Conservation (phyloP, 2,329 filamentous ascomycete species). For the Alternaria consortialis region DNA sequence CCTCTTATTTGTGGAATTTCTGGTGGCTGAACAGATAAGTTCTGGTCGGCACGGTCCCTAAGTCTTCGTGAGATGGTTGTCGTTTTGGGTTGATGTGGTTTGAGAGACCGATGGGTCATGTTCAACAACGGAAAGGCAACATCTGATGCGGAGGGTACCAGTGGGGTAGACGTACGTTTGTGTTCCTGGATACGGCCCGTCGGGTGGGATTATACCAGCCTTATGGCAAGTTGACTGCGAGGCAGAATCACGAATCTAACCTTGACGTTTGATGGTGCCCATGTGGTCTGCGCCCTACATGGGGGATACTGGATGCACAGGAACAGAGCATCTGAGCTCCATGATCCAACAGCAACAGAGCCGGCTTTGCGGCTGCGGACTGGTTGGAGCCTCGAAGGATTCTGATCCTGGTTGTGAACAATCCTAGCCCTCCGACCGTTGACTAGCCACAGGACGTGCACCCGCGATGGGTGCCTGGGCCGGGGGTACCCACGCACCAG, state of each 20-base stretch:
- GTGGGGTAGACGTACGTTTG: constrained; percentile 50
- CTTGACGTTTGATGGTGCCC: constrained; percentile 32
- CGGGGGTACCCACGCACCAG: constrained; percentile 37
- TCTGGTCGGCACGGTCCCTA: constrained; percentile 43
- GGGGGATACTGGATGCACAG: constrained; percentile 46
- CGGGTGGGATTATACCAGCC: constrained; percentile 41
- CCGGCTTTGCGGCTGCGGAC: constrained; percentile 49
- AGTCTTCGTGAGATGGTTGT: constrained; percentile 48
- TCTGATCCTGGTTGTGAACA: constrained; percentile 39
- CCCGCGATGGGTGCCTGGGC: constrained; percentile 37
- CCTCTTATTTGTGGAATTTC: constrained; percentile 42
- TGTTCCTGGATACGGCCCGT: constrained; percentile 35
- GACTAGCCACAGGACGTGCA: constrained; percentile 41
- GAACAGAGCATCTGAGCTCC: constrained; percentile 44
- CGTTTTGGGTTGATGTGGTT: constrained; percentile 38
- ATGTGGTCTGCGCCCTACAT: constrained; percentile 45
- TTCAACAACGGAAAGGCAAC: constrained; percentile 38
- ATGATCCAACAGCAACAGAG: constrained; percentile 41
- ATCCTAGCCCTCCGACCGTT: constrained; percentile 51
- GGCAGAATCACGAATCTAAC: constrained; percentile 44
- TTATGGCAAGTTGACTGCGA: constrained; percentile 42
- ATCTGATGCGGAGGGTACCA: constrained; percentile 37
- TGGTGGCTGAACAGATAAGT: constrained; percentile 41
- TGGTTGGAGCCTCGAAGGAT: constrained; percentile 53
- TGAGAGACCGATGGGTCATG: constrained; percentile 48